Evolutionary conservation across 2,329 filamentous ascomycete genomes (phyloP), one percentile per base, ranked within the genome.

Genomic region (Fusarium ambrosium): DNA sequence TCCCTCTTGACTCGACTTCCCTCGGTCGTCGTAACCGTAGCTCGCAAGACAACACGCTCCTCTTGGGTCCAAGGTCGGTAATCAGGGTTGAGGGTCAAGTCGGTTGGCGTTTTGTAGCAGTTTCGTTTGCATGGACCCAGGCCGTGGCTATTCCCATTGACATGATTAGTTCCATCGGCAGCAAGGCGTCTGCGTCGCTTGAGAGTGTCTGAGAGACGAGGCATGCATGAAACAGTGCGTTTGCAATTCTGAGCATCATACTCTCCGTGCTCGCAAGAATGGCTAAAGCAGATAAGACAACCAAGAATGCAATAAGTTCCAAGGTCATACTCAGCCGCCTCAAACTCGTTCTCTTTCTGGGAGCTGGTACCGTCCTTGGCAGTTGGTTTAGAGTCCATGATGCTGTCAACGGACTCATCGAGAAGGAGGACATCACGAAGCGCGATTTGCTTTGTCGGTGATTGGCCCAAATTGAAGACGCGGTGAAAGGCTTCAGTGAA

Each of bases 251-350:
- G 88, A 61, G 87, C 86, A 64, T 89, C 87, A 62, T 90, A 90
- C 64, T 90, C 89, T 55, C 89, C 89, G 71, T 91, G 89, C 76
- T 91, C 89, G 69, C 89, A 91, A 14, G 89, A 90, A 78, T 91
- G 87, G 61, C 88, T 88, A 76, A 86, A 89, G 80, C 89, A 91
- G 62, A 90, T 87, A n/a, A 90, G 80, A 74, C 89, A 91, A 14
- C 87, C 88, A 18, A 91, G 83, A 11, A 89, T 84, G 36, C 86
- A 86, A 76, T 90, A 90, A 2, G 88, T 90, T 59, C 87, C 87
- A 27, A 91, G 78, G 39, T 86, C 85, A 24, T 84, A 84, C 74
- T 89, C 87, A 14, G 86, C 84, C 64, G 84, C 71, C 8, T 84
- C 83, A 36, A 84, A 81, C 34, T 85, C 81, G 29, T 81, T 80